These are phyloP conservation scores for Cucurbita ficifolia DNA, from an alignment of 306 rosid species.

Conservation along the genomic window DNA sequence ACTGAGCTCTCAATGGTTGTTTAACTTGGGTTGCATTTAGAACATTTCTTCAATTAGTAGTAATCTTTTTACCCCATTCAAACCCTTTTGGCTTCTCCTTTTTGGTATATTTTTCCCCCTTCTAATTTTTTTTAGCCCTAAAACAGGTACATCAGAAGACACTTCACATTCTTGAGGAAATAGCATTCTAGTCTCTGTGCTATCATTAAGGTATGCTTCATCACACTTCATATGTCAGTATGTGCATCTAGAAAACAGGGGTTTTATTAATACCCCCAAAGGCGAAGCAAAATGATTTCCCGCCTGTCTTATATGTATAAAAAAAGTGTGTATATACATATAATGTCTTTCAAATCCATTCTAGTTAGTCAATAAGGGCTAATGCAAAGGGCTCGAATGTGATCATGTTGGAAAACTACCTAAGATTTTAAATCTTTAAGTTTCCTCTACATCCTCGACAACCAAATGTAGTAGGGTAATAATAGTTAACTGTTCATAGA, in stretches of 20 bases:
- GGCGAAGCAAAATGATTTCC: not conserved
- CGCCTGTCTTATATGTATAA: not conserved
- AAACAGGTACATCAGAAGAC: conserved; percentile 84
- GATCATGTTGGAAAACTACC: too few species aligned
- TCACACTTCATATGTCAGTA: not conserved
- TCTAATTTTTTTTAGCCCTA: conserved; percentile 9
- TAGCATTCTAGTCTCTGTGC: conserved; percentile 38
- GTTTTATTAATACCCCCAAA: not conserved
- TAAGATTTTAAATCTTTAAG: too few species aligned
- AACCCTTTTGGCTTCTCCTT: not conserved
- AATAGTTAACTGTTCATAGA: too few species aligned
- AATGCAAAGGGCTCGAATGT: too few species aligned
- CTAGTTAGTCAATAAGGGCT: too few species aligned
- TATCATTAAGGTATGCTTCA: not conserved
- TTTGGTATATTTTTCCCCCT: not conserved
- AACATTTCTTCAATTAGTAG: not conserved
- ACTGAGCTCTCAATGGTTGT: not conserved
- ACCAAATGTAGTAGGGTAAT: too few species aligned
- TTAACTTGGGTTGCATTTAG: not conserved
- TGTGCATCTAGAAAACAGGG: not conserved
- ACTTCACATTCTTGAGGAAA: conserved; percentile 68
- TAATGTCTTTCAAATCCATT: not conserved
- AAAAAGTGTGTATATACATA: not conserved
- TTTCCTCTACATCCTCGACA: too few species aligned
- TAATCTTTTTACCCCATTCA: not conserved